A percentile compares a stretch with the other conserved stretches of the same genome.
Conservation (phyloP, 176 grass and related monocot species). For the Pontederia paniculata region DNA sequence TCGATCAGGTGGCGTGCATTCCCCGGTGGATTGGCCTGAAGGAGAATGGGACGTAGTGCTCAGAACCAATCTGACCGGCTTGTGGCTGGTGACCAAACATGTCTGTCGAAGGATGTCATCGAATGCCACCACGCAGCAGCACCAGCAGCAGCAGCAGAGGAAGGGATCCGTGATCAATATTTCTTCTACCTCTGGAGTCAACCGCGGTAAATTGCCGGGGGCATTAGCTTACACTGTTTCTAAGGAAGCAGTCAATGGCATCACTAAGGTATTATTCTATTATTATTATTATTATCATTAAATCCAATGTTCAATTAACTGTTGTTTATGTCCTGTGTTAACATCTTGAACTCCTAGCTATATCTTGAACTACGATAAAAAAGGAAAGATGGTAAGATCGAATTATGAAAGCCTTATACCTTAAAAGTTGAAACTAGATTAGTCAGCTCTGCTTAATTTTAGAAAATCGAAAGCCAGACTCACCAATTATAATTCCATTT, state of each 20-base stretch:
- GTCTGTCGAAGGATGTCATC: slow-evolving; percentile 57
- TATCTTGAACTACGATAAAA: no score
- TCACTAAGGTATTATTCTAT: slow-evolving; percentile 55
- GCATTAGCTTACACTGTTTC: slow-evolving; percentile 43
- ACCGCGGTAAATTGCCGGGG: slow-evolving; percentile 52
- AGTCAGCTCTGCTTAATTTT: no score
- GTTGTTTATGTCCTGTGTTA: no score
- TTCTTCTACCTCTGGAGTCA: slow-evolving; percentile 53
- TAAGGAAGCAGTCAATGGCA: slow-evolving; percentile 50
- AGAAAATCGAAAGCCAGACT: no score
- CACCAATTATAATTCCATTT: no score
- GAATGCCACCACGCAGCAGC: no score
- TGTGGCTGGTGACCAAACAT: slow-evolving; percentile 69
- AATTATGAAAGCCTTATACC: no score
- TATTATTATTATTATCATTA: neutral
- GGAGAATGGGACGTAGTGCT: slow-evolving; percentile 55
- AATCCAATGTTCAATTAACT: no score
- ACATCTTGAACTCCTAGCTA: no score
- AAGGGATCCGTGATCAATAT: slow-evolving; percentile 71
- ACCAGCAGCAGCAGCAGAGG: no score
- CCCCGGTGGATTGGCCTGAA: slow-evolving; percentile 61
- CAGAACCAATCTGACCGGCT: slow-evolving; percentile 74
- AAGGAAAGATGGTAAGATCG: no score
- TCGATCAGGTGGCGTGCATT: slow-evolving; percentile 55
- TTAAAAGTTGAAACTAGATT: no score